Evolutionary conservation across 1,284 basidiomycete genomes (phyloP), one percentile per base, ranked within the genome.

Genomic region (Hymenochaete sp.): DNA sequence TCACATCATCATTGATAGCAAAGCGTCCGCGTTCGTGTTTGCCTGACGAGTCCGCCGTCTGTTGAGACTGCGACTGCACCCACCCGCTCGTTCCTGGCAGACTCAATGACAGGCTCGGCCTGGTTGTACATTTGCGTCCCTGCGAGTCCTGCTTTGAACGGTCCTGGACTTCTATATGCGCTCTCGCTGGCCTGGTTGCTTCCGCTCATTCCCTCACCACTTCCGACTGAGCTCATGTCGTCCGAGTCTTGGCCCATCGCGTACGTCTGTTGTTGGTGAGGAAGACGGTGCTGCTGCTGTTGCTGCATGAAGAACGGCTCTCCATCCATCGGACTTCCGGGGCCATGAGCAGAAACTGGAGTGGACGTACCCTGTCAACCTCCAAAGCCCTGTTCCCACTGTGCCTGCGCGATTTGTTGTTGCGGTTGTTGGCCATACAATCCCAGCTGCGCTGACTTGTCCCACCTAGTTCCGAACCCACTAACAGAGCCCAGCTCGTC

Each of bases 201-300:
- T 9, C 19, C 25, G 42, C 24, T 24, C n/a, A 35, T 46, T 13
- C 44, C 44, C 8, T 48, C 47, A n/a, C 19, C 47, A 24, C 41
- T 43, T 16, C 68, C 59, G 29, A 71, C 61, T 25, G 67, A 67
- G 11, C 65, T 66, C 1, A 59, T 49, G 47, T 73, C 71, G 45
- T 72, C 70, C 11, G 59, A 58, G 51, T 70, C 66, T 24, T 62
- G 55, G 42, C 64, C 58, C n/a, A n/a, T n/a, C 35, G 57, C 59
- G 51, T 57, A 61, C 47, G 56, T 48, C 45, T 61, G 55, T 22
- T 43, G 42, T 14, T 32, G 29, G 8, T 16, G 18, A 11, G 14
- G 7, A n/a, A 19, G 25, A n/a, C n/a, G n/a, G n/a, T n/a, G n/a
- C 50, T 52, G 45, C 36, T 49, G 42, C 44, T 53, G 50, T 37